Base-by-base conservation (phyloP, 345 rosid genomes). In the Carallia brachiata region DNA sequence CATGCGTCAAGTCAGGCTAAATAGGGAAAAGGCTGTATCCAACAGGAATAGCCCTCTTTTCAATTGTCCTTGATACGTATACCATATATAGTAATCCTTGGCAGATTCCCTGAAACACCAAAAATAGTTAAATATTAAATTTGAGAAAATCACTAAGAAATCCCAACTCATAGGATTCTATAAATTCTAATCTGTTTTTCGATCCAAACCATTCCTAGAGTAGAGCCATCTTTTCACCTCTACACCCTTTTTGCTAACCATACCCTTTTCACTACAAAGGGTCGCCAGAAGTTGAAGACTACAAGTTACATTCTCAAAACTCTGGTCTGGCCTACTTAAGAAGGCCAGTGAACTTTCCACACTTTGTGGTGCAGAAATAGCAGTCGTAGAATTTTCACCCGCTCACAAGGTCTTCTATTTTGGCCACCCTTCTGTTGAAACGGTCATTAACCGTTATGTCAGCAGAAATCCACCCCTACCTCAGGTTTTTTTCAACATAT, bases 401-500 rank as follows among this genome's bases (percentile, higher is more conserved):
- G 70, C 76, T 3, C 63, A 67, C 44, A 71, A 71, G 36, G 69
- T 34, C 15, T 76, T 71, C 69, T 76, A 72, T 56, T 76, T 59
- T 13, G 76, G 80, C 19, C 69, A 71, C 19, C 80, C 80, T 37
- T 52, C 65, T 31, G 69, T 77, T 32, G 69, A 71, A 30, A 30
- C 63, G 0, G 56, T 77, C 19, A 13, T 66, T 13, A 62, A 72
- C 7, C 76, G 70, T 39, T 77, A 60, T 61, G 58, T 84, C 17
- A 52, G 67, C 6, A 62, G 74, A 18, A 65, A 67, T 23, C 34
- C 77, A 28, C 73, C 1, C 73, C 50, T 1, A 39, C 50, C n/a
- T 68, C 81, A 0, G 76, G 70, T 8, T 36, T 80, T 27, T 27
- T 55, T 39, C 83, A 79, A 65, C 77, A 84, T 67, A 16, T 84